Evolutionary conservation across 148 eudicot genomes (phyloP).

Genomic region (Persicaria maculosa): DNA sequence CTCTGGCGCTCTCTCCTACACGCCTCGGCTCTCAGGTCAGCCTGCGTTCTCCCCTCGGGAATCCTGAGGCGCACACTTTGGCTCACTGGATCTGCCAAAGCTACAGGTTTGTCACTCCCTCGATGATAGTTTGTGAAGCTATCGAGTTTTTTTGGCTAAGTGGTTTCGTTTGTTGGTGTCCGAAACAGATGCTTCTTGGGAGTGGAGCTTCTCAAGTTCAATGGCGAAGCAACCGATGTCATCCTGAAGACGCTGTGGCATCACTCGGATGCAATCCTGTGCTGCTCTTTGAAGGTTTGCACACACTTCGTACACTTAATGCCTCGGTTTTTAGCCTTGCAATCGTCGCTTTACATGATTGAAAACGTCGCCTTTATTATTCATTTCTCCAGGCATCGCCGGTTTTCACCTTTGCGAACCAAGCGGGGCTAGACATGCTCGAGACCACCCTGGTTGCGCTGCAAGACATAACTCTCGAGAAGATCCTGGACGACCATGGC

Average conservation of each 20-base stretch:
- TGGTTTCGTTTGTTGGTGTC: neutral
- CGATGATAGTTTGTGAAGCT: neutral
- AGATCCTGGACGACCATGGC: slow-evolving; percentile 65
- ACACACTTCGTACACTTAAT: neutral
- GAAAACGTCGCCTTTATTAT: neutral
- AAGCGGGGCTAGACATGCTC: slow-evolving; percentile 74
- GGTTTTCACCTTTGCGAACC: slow-evolving; percentile 64
- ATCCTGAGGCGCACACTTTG: slow-evolving; percentile 92
- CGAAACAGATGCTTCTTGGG: slow-evolving; percentile 62
- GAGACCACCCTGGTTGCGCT: slow-evolving; percentile 70
- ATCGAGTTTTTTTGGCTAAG: neutral
- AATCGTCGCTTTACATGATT: no score
- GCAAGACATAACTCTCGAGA: slow-evolving; percentile 63
- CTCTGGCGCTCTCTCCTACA: slow-evolving; percentile 80
- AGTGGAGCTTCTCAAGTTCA: slow-evolving; percentile 62
- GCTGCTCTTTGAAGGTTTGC: slow-evolving; percentile 80
- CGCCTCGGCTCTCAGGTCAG: slow-evolving; percentile 49
- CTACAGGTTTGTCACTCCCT: slow-evolving; percentile 49
- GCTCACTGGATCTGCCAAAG: slow-evolving; percentile 94
- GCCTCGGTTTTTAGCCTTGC: neutral
- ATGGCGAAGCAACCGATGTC: slow-evolving; percentile 54
- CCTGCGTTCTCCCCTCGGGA: slow-evolving; percentile 58
- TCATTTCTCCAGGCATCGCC: slow-evolving; percentile 39
- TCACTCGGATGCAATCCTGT: slow-evolving; percentile 88
- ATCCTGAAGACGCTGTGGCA: slow-evolving; percentile 73